Evolutionary conservation across 2,329 filamentous ascomycete genomes (phyloP).

Genomic region (Colletotrichum eremochloae): DNA sequence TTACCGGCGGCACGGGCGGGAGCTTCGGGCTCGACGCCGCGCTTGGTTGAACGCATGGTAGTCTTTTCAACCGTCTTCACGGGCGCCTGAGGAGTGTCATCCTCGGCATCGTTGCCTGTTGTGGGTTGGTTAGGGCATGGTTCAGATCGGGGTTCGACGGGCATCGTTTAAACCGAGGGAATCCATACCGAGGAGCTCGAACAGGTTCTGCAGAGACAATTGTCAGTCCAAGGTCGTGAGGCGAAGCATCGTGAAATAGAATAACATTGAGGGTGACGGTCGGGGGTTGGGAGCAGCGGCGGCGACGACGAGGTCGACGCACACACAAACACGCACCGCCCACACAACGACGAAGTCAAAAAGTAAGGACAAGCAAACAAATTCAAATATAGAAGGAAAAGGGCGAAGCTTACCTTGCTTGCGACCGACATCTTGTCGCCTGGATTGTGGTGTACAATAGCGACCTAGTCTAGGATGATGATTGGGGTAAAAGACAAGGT

Average conservation of each 20-base stretch:
- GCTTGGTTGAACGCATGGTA: conserved; percentile 80
- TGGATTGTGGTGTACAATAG: conserved; percentile 45
- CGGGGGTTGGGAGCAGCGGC: neutral
- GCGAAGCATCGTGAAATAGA: neutral
- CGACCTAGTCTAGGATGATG: conserved; percentile 45
- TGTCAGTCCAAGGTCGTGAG: conserved; percentile 16
- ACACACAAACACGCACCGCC: conserved; percentile 4
- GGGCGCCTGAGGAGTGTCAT: conserved; percentile 82
- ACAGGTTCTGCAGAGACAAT: conserved; percentile 79
- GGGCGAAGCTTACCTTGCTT: conserved; percentile 42
- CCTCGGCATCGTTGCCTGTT: conserved; percentile 73
- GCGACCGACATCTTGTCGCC: conserved; percentile 46
- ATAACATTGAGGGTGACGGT: neutral
- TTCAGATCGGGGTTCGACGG: conserved; percentile 41
- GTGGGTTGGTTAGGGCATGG: conserved; percentile 39
- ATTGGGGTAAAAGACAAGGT: conserved; percentile 43
- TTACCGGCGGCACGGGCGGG: conserved; percentile 62
- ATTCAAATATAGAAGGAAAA: conserved; percentile 14
- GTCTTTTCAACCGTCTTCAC: conserved; percentile 92
- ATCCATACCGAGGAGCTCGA: conserved; percentile 94
- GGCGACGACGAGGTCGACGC: conserved; percentile 11
- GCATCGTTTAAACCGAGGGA: conserved; percentile 45
- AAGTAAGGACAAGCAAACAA: conserved; percentile 14
- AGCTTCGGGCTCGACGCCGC: conserved; percentile 83
- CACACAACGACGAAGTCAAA: conserved; percentile 16